Evolutionary conservation across 129 eudicot species (phyloP), one percentile per base, ranked within the genome.

Genomic region (Arctium lappa): DNA sequence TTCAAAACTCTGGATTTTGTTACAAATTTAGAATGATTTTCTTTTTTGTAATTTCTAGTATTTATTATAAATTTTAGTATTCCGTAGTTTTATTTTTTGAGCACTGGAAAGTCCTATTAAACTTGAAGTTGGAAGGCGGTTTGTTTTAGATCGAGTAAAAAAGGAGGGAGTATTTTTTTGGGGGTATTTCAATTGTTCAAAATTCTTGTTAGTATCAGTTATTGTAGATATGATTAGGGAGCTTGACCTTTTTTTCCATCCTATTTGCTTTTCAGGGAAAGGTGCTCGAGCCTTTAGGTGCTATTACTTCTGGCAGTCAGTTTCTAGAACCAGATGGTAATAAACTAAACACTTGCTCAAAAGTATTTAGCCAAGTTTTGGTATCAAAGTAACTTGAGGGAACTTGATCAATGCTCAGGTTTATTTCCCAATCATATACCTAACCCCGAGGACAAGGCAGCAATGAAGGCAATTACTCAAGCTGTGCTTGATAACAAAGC

Each of bases 281-380:
- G 81, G 99, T 95, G 82, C 90, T 95, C 86, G 95, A 95, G 89
- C 98, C 99, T 82, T 87, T 95, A 30, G 99, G 99, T 81, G 99
- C 98, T 72, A 73, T 86, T 82, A 93, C 94, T 85, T 74, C 92
- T 40, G 99, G 98, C 85, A 95, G 99, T 86, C 99, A 93, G 77
- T 95, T 93, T 86, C 82, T 95, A 85, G 99, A 95, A 82, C 99
- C 99, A 66, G 97, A 95, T 86, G 99, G 99, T 95, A 93, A 86
- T 79, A 30, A 72, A 72, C 13, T 42, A 65, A 79, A 27, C 8
- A 30, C 70, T 8, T 5, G 6, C 38, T 42, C 16, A 1, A 36
- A 15, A 32, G 15, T 33, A 33, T 22, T 15, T 65, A 62, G 22
- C 31, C 15, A 39, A 29, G 29, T 13, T 84, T 76, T 46, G 18